phyloP scores from a whole-genome alignment of 148 eudicot genomes.

The Amaranthus cruentus region DNA sequence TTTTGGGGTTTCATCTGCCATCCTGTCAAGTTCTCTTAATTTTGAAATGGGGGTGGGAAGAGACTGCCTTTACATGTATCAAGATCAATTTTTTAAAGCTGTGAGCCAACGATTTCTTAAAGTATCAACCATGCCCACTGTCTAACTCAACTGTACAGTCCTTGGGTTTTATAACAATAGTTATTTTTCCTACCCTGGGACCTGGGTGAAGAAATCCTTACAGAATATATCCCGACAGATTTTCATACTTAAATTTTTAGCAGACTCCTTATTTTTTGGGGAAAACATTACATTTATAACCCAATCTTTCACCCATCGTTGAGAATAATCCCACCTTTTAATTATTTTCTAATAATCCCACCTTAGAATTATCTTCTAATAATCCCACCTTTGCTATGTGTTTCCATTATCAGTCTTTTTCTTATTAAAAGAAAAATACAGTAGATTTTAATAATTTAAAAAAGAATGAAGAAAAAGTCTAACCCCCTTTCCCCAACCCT shows the following conservation, averaged over 20 bases:
- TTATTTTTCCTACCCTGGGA: not conserved
- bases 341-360: too few species aligned
- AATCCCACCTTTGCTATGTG: too few species aligned
- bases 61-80: not conserved
- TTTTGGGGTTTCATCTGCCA: not conserved
- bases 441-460: too few species aligned
- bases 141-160: not conserved
- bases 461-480: too few species aligned
- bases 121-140: not conserved
- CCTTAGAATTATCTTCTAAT: too few species aligned
- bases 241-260: not conserved
- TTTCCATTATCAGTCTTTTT: too few species aligned
- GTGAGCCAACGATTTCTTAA: too few species aligned
- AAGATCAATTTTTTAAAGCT: not conserved
- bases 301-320: too few species aligned
- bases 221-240: not conserved
- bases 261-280: too few species aligned
- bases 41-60: not conserved
- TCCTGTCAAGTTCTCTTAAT: not conserved
- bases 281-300: not conserved
- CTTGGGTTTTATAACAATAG: not conserved
- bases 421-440: too few species aligned
- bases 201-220: not conserved
- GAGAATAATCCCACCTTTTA: too few species aligned
- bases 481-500: too few species aligned